Evolutionary conservation across 768 basidiomycete genomes (phyloP), one percentile per base, ranked within the genome.

Genomic region (Tylopilus sp.): DNA sequence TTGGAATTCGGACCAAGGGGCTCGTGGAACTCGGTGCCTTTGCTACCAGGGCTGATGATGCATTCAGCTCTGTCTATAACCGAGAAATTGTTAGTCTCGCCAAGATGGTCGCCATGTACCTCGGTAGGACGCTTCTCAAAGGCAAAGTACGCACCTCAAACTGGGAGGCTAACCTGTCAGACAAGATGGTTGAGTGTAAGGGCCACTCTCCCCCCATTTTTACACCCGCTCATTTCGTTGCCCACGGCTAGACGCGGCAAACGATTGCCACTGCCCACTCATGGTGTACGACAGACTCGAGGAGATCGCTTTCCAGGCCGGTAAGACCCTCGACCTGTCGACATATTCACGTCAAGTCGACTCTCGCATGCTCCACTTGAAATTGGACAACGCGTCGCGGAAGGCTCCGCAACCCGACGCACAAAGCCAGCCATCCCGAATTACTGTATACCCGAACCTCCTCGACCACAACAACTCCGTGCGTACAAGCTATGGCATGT

Each of bases 191-290:
- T 25, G 63, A 70, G 54, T 79, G 77, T 77, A 25, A 54, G 61
- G 5, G 7, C 26, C 25, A 7, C 19, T 14, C 26, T 13, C 46
- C 33, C n/a, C 37, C n/a, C 2, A 9, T 11, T 31, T 33, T 28
- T 36, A 41, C 42, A 24, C 17, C 21, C 1, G 31, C 44, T 31
- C 17, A 33, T 22, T 14, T 8, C 10, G 14, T 31, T 31, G 24
- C 33, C 11, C 24, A 17, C 26, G 31, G 10, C 4, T 38, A 80
- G 79, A 81, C 54, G 79, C 79, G 2, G 79, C 79, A 1, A 81
- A 81, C 54, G 79, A 81, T 52, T 77, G 74, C 38, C 72, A 81
- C 53, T 76, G 72, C 38, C 76, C 74, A 5, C 62, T 81, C 14
- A 69, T 72, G 61, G 74, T 80, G 19, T 76, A 78, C 59, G 67